These are phyloP conservation scores for Luzula sylvatica DNA, from an alignment of 176 grass and related monocot genomes.

Conservation along the genomic window DNA sequence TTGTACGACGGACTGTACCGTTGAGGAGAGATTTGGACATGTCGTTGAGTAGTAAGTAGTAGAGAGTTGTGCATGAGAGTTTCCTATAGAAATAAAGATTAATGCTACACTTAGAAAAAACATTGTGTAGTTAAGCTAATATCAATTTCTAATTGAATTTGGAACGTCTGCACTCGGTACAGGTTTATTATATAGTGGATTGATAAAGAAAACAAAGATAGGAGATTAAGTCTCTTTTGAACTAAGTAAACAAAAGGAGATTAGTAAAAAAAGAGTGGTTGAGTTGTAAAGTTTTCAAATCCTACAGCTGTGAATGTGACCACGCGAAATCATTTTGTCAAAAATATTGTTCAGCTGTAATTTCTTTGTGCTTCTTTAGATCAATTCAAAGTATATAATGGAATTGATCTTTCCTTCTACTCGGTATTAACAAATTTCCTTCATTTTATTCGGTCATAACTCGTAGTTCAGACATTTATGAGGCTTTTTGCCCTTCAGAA, in stretches of 20 bases:
- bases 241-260: background rate
- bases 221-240: no score
- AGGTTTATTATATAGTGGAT: no score
- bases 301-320: background rate
- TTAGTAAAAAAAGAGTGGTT: background rate
- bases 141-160: no score
- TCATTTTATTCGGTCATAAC: constrained; percentile 6
- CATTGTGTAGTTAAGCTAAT: constrained; percentile 6
- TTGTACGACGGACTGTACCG: constrained; percentile 7
- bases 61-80: constrained; percentile 35
- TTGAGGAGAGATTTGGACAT: constrained; percentile 30
- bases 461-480: background rate
- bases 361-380: background rate
- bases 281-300: constrained; percentile 8
- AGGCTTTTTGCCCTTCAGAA: no score
- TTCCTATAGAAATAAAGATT: constrained; percentile 18
- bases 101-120: constrained; percentile 1
- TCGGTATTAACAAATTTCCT: background rate
- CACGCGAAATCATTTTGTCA: constrained; percentile 12
- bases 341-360: constrained; percentile 2
- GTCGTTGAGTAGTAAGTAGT: constrained; percentile 26
- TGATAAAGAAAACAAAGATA: no score
- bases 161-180: no score
- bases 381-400: background rate
- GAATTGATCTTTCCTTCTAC: background rate